Conservation (phyloP, 306 rosid species). For the Pyrus communis region DNA sequence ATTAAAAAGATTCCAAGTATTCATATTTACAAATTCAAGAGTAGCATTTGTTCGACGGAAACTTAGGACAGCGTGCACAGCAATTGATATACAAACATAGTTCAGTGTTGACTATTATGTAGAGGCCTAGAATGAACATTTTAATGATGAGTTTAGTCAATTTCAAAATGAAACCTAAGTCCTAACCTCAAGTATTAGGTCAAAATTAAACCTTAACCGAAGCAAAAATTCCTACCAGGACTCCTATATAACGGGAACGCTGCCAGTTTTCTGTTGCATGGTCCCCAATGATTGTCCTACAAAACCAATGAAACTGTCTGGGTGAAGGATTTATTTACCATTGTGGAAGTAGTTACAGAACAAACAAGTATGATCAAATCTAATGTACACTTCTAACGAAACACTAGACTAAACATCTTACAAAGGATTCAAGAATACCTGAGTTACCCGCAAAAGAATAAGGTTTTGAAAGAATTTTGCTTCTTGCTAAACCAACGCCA, state of each 20-base stretch:
- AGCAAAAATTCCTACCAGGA: slow-evolving; percentile 33
- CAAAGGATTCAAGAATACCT: slow-evolving; percentile 38
- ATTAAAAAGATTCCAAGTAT: not conserved
- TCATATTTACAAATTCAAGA: slow-evolving; percentile 10
- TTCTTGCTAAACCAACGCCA: slow-evolving; percentile 52
- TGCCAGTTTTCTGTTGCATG: slow-evolving; percentile 64
- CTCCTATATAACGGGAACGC: slow-evolving; percentile 68
- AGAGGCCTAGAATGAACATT: slow-evolving; percentile 41
- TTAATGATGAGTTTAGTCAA: slow-evolving; percentile 39
- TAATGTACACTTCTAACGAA: not conserved
- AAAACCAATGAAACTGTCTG: slow-evolving; percentile 38
- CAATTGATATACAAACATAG: slow-evolving; percentile 23
- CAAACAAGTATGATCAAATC: not conserved
- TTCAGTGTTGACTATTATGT: slow-evolving; percentile 36
- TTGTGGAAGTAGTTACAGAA: not conserved
- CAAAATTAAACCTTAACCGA: slow-evolving; percentile 41
- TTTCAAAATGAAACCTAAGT: slow-evolving; percentile 43
- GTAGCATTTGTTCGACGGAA: not conserved
- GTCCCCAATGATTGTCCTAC: slow-evolving; percentile 67
- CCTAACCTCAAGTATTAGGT: slow-evolving; percentile 55
- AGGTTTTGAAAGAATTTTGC: slow-evolving; percentile 49
- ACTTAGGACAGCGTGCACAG: not conserved
- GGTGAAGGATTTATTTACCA: not conserved
- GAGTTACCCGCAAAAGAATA: slow-evolving; percentile 56
- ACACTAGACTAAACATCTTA: not conserved